Conservation (phyloP, 129 eudicot species). For the Heracleum sosnowskyi region DNA sequence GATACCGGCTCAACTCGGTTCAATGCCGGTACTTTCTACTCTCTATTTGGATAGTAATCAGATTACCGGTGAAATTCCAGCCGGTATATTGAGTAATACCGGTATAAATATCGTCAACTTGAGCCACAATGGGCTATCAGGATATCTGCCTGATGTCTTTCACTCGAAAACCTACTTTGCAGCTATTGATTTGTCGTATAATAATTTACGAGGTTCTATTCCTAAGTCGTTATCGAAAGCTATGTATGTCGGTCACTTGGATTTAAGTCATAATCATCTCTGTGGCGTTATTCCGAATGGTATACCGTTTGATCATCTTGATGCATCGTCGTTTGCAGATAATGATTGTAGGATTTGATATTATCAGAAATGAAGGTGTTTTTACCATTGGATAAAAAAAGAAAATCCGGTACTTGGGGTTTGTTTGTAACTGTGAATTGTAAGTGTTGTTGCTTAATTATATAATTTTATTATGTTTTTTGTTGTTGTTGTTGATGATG, state of each 20-base stretch:
- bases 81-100: slow-evolving; percentile 36
- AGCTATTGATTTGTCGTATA: slow-evolving; percentile 56
- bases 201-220: slow-evolving; percentile 49
- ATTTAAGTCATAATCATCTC: slow-evolving; percentile 68
- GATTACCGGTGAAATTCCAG: slow-evolving; percentile 50
- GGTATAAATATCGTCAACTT: slow-evolving; percentile 66
- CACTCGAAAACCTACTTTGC: slow-evolving; percentile 62
- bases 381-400: background rate
- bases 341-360: slow-evolving; percentile 46
- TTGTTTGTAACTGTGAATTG: slow-evolving; percentile 2
- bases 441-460: background rate
- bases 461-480: background rate
- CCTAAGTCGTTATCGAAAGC: slow-evolving; percentile 58
- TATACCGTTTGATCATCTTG: slow-evolving; percentile 72
- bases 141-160: slow-evolving; percentile 65
- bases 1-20: slow-evolving; percentile 54
- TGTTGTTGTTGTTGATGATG: background rate
- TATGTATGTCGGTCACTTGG: slow-evolving; percentile 67
- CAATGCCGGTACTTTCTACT: slow-evolving; percentile 77
- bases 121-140: slow-evolving; percentile 63
- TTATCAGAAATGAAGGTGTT: background rate
- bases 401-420: background rate
- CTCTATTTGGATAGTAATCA: slow-evolving; percentile 65
- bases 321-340: slow-evolving; percentile 61
- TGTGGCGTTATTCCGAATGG: slow-evolving; percentile 70